Percentiles rank a stretch among this genome's conserved stretches.
Conservation (phyloP, 768 basidiomycete species). For the Pisolithus microcarpus region DNA sequence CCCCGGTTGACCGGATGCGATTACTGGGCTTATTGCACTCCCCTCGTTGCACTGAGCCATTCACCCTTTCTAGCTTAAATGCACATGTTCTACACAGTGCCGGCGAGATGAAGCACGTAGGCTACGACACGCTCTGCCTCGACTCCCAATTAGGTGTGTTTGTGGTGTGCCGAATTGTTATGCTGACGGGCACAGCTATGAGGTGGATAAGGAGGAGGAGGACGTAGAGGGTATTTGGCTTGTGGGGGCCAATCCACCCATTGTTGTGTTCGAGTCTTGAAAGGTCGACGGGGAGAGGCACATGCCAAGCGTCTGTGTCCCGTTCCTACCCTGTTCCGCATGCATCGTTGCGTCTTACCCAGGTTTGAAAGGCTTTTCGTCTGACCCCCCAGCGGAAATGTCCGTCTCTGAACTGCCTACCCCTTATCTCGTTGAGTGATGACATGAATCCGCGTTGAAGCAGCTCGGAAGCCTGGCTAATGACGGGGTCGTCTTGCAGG, state of each 20-base stretch:
- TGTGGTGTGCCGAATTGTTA: conserved; percentile 16
- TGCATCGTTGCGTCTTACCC: too few relatives aligned
- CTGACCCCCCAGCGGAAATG: too few relatives aligned
- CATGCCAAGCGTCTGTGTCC: not conserved
- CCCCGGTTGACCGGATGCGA: too few relatives aligned
- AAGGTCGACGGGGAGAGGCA: not conserved
- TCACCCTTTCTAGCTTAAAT: not conserved
- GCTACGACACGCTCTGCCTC: conserved; percentile 27
- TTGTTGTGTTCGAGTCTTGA: conserved; percentile 21
- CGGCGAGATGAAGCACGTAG: conserved; percentile 6
- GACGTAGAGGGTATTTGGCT: conserved; percentile 23
- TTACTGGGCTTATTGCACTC: too few relatives aligned
- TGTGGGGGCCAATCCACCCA: conserved; percentile 25
- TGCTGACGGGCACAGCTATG: conserved; percentile 15
- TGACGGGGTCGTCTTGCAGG: too few relatives aligned
- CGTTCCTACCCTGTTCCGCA: too few relatives aligned
- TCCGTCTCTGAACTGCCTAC: too few relatives aligned
- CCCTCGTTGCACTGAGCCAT: conserved; percentile 12
- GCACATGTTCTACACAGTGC: not conserved
- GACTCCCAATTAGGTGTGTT: conserved; percentile 23
- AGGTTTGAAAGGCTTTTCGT: too few relatives aligned
- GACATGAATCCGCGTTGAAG: too few relatives aligned
- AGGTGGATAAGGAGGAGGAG: conserved; percentile 23
- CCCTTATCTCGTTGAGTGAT: too few relatives aligned
- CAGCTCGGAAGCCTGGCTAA: too few relatives aligned